phyloP scores from a whole-genome alignment of 2,329 filamentous ascomycete genomes.

The Drechslerella coelobrocha region DNA sequence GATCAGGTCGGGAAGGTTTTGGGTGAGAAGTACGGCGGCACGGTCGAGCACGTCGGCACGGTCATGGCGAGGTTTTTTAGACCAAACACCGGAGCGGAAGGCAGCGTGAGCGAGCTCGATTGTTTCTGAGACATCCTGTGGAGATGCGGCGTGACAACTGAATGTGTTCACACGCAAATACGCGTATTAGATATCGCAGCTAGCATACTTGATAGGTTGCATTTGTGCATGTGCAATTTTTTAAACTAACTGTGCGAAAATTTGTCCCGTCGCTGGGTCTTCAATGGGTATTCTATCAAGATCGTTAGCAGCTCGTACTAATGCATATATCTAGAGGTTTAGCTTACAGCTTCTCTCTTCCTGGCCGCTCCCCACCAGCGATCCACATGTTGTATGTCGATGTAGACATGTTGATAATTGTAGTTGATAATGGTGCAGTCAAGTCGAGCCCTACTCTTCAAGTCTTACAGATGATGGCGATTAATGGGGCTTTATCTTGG shows the following conservation, averaged over 20 bases:
- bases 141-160: constrained; percentile 63
- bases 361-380: constrained; percentile 59
- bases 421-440: too few species aligned
- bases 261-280: constrained; percentile 64
- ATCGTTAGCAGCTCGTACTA: constrained; percentile 44
- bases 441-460: too few species aligned
- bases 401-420: too few species aligned
- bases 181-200: constrained; percentile 6
- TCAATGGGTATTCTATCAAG: constrained; percentile 63
- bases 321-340: constrained; percentile 20
- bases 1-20: constrained; percentile 66
- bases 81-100: constrained; percentile 66
- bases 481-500: too few species aligned
- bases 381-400: constrained; percentile 57
- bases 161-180: neutral
- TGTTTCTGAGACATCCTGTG: constrained; percentile 60
- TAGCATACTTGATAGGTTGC: too few species aligned
- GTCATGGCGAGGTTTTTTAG: constrained; percentile 64
- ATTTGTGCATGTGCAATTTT: too few species aligned
- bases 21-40: constrained; percentile 65
- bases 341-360: constrained; percentile 62
- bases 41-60: constrained; percentile 70
- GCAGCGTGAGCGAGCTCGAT: constrained; percentile 60
- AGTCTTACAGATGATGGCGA: too few species aligned
- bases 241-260: constrained; percentile 63